Percentiles rank a stretch among this genome's conserved stretches.
Evolutionary conservation across 2,329 filamentous ascomycete genomes (phyloP).

Genomic region (Parastagonospora nodorum): DNA sequence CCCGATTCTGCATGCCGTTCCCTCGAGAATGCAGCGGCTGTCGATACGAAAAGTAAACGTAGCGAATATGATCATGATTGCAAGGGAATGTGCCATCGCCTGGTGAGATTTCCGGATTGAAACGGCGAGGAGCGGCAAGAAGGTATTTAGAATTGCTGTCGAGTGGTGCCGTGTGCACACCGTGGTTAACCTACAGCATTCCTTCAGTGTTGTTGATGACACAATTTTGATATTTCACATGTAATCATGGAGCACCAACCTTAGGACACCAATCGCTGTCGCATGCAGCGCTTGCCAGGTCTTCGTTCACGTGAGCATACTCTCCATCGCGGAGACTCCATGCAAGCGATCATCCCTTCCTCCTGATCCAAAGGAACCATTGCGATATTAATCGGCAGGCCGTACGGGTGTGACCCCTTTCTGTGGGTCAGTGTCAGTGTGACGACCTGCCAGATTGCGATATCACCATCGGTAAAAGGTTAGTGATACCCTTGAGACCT

Average conservation of each 20-base stretch:
- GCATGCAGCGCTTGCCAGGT: background rate
- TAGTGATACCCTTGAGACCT: background rate
- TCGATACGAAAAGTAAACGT: background rate
- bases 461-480: background rate
- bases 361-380: background rate
- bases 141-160: background rate
- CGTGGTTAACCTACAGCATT: background rate
- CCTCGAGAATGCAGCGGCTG: background rate
- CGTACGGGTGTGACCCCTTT: background rate
- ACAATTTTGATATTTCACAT: background rate
- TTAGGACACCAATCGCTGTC: background rate
- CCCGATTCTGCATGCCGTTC: background rate
- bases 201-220: background rate
- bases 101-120: background rate
- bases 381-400: background rate
- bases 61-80: background rate
- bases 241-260: background rate
- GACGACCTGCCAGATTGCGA: background rate
- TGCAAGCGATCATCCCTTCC: background rate
- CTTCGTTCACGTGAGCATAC: no score
- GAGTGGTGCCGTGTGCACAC: background rate
- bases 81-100: background rate
- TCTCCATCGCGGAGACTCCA: background rate
- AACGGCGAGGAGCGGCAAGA: background rate
- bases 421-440: background rate